Conservation (phyloP, 192 early-diverging fungal species). For the Backusella circina region DNA sequence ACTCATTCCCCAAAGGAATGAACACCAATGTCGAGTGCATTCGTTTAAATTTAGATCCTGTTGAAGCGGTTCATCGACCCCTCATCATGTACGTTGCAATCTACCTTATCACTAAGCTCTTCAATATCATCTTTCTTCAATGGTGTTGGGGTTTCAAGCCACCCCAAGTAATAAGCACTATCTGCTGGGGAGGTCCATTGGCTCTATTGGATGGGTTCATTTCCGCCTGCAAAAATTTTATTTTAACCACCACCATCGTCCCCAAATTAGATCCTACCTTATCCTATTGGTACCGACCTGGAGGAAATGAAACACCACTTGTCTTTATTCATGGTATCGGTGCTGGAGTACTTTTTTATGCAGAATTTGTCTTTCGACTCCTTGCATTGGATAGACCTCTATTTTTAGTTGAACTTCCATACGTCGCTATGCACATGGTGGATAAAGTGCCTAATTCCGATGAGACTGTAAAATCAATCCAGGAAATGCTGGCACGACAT, state of each 20-base stretch:
- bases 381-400: conserved; percentile 40
- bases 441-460: conserved; percentile 52
- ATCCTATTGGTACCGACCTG: neutral
- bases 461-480: conserved; percentile 51
- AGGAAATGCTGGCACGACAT: conserved; percentile 49
- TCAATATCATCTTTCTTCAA: conserved; percentile 8
- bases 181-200: conserved; percentile 16
- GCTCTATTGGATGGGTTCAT: neutral
- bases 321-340: conserved; percentile 73
- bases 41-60: conserved; percentile 50
- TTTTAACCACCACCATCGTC: neutral
- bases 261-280: neutral
- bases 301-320: conserved; percentile 40
- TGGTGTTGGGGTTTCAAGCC: conserved; percentile 18
- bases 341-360: conserved; percentile 53
- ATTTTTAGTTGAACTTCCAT: conserved; percentile 56
- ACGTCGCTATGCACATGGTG: conserved; percentile 63
- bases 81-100: conserved; percentile 50
- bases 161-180: neutral
- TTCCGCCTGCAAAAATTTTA: neutral
- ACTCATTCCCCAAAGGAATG: conserved; percentile 40
- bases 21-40: conserved; percentile 52
- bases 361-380: conserved; percentile 46
- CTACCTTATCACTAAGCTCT: conserved; percentile 20
- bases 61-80: conserved; percentile 54